phyloP scores from a whole-genome alignment of 2,329 filamentous ascomycete genomes.

The Tolypocladium guangdongense region DNA sequence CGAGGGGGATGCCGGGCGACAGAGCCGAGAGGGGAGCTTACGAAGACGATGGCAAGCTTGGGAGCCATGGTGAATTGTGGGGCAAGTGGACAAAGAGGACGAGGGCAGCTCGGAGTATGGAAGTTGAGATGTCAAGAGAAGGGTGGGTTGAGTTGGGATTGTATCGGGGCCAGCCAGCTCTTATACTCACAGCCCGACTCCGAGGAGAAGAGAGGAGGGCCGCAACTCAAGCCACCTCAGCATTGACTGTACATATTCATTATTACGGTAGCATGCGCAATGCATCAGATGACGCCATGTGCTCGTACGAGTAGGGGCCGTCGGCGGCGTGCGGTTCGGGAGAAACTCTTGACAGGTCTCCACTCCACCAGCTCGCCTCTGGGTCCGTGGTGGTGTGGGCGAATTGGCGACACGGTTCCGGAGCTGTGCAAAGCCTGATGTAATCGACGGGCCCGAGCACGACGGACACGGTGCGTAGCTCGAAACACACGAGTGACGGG shows the following conservation, averaged over 20 bases:
- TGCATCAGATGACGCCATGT: background rate
- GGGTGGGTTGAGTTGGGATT: background rate
- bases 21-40: constrained; percentile 33
- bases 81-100: background rate
- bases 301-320: too few species aligned
- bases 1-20: background rate
- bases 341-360: background rate
- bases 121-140: background rate
- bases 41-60: constrained; percentile 84
- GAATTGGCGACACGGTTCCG: too few species aligned
- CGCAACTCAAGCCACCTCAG: background rate
- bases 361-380: background rate
- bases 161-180: background rate
- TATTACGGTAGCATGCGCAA: background rate
- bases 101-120: background rate
- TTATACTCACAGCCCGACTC: background rate
- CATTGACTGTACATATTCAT: background rate
- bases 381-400: background rate
- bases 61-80: constrained; percentile 58
- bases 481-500: too few species aligned
- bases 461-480: too few species aligned
- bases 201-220: background rate
- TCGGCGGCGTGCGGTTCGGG: background rate
- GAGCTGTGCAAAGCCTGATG: background rate
- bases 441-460: too few species aligned